Conservation (phyloP, 768 basidiomycete species). For the Candolleomyces eurysporus region DNA sequence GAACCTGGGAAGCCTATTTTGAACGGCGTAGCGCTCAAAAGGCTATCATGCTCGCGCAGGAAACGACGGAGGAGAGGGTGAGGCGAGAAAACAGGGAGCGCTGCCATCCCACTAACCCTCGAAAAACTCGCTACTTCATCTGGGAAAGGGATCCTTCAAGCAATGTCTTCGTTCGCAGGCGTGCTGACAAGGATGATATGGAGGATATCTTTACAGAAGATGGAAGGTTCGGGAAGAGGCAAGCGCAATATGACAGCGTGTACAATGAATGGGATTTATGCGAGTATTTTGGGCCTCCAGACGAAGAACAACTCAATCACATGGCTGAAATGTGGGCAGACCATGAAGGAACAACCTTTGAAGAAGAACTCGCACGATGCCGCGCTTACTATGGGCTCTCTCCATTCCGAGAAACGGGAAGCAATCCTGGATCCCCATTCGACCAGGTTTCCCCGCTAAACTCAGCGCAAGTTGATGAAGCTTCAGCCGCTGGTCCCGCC, state of each 20-base stretch:
- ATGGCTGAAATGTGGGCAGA: not conserved
- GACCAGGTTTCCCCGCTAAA: too few species aligned
- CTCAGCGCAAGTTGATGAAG: not conserved
- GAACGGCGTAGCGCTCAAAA: too few species aligned
- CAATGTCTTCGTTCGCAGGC: not conserved
- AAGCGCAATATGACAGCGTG: not conserved
- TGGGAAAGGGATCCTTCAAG: not conserved
- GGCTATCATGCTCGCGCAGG: not conserved
- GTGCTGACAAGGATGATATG: not conserved
- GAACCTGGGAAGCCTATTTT: not conserved
- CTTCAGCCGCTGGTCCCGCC: not conserved
- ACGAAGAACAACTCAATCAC: not conserved
- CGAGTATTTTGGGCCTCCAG: not conserved
- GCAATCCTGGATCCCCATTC: too few species aligned
- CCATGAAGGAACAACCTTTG: not conserved
- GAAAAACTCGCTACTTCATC: not conserved
- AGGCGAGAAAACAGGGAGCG: not conserved
- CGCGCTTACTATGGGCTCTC: not conserved
- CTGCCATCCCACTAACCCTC: not conserved
- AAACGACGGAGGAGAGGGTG: not conserved
- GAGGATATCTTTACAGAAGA: not conserved
- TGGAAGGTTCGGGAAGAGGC: not conserved
- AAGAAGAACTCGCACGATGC: not conserved
- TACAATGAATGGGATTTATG: constrained; percentile 1
- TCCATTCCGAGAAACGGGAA: not conserved